phyloP scores from a whole-genome alignment of 73 alveolate genomes.

The Paramecium octaurelia region DNA sequence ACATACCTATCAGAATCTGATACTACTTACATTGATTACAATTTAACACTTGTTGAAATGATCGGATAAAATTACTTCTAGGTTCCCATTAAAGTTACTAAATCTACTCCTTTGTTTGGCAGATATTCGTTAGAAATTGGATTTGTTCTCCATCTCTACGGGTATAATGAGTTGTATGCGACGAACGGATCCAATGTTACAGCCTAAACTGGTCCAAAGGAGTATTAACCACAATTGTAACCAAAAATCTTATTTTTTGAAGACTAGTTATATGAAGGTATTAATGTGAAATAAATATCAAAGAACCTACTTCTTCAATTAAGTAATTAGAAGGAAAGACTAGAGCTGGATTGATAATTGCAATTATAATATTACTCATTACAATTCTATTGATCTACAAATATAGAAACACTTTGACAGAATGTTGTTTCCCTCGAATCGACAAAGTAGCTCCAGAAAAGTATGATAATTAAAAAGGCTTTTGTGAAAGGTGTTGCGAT shows the following conservation, averaged over 20 bases:
- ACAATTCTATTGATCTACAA: not conserved
- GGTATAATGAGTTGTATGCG: not conserved
- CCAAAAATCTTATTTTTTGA: slow-evolving; percentile 12
- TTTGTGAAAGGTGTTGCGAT: not conserved
- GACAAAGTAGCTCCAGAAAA: not conserved
- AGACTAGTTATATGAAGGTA: not conserved
- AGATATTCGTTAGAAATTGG: not conserved
- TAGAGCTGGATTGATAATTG: not conserved
- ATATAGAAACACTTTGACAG: not conserved
- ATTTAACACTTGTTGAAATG: not conserved
- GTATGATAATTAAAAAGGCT: not conserved
- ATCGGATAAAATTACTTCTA: not conserved
- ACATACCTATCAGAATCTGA: not conserved
- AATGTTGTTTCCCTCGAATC: not conserved
- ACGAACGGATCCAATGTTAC: not conserved
- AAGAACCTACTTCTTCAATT: not conserved
- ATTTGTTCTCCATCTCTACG: not conserved
- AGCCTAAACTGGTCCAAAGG: not conserved
- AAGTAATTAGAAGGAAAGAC: not conserved
- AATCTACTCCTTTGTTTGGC: not conserved
- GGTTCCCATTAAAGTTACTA: not conserved
- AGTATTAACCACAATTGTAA: not conserved
- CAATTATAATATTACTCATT: not conserved
- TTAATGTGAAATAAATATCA: not conserved
- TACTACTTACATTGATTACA: not conserved